These are phyloP conservation scores for Cystobasidium onofrii DNA, from an alignment of 768 basidiomycete species.

Conservation along the genomic window DNA sequence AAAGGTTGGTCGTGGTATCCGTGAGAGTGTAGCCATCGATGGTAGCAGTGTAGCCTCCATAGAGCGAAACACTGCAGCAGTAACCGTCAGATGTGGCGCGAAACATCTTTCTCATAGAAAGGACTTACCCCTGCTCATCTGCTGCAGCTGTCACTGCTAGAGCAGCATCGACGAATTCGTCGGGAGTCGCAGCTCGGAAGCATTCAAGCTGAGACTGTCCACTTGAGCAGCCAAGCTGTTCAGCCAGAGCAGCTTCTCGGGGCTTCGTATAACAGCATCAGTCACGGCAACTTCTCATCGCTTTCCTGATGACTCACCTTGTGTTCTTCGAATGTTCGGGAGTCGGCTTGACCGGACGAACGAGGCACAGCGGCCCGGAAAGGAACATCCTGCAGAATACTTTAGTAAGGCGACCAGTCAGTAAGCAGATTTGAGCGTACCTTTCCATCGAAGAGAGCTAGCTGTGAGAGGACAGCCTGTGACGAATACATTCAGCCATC, in stretches of 20 bases:
- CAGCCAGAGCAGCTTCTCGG: slow-evolving; percentile 6
- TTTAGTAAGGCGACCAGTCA: too few species aligned
- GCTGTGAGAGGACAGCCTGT: slow-evolving; percentile 9
- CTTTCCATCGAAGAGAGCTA: slow-evolving; percentile 11
- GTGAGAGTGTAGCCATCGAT: slow-evolving; percentile 27
- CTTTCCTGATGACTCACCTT: background rate
- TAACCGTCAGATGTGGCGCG: too few species aligned
- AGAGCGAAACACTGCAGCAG: background rate
- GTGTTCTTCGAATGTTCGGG: slow-evolving; percentile 9
- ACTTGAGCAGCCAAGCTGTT: background rate
- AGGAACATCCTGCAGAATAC: slow-evolving; percentile 8
- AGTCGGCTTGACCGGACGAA: slow-evolving; percentile 11
- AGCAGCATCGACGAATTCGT: slow-evolving; percentile 12
- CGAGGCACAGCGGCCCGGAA: slow-evolving; percentile 3
- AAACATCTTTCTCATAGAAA: background rate
- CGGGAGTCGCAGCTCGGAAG: slow-evolving; percentile 14
- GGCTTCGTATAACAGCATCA: background rate
- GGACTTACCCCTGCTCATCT: background rate
- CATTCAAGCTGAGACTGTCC: slow-evolving; percentile 9
- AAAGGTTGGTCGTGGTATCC: slow-evolving; percentile 17
- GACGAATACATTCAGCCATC: too few species aligned
- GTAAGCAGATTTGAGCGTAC: background rate
- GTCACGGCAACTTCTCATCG: background rate
- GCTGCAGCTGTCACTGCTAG: background rate
- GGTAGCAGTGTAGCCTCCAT: slow-evolving; percentile 14